A percentile compares a stretch with the other conserved stretches of the same genome.
phyloP scores from a whole-genome alignment of 306 rosid genomes.

The Herpetospermum pedunculosum region DNA sequence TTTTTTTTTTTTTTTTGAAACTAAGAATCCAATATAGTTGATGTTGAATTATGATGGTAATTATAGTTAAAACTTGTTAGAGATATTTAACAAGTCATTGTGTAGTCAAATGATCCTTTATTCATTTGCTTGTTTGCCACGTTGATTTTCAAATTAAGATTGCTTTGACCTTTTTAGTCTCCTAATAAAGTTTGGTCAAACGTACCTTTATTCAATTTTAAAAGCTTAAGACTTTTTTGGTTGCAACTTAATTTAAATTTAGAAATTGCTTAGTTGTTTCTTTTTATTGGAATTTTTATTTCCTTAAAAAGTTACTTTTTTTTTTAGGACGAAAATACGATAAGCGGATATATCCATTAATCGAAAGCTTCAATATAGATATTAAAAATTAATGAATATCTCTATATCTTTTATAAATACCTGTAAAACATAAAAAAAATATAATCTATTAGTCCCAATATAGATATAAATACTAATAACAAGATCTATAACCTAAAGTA shows the following conservation, averaged over 20 bases:
- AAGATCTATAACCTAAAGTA: no score
- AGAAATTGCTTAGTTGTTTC: not conserved
- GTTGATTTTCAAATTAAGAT: not conserved
- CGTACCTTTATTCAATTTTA: not conserved
- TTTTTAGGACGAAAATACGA: no score
- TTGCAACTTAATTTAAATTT: not conserved
- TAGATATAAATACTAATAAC: no score
- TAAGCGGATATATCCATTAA: no score
- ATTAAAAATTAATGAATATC: no score
- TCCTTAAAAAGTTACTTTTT: not conserved
- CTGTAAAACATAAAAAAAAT: no score
- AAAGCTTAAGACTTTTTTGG: not conserved
- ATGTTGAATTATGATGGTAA: no score
- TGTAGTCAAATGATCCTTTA: not conserved
- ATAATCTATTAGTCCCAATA: no score
- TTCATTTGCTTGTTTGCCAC: not conserved
- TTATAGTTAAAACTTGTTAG: not conserved
- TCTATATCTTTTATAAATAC: no score
- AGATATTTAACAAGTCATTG: not conserved
- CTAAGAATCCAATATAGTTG: no score
- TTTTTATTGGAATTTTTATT: not conserved
- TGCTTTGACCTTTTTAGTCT: not conserved
- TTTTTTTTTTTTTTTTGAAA: no score
- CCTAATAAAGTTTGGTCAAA: conserved; percentile 6
- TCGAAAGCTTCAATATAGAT: no score